Percentiles rank a stretch among this genome's conserved stretches.
Conservation (phyloP, 768 basidiomycete species). For the Lactarius tabidus region DNA sequence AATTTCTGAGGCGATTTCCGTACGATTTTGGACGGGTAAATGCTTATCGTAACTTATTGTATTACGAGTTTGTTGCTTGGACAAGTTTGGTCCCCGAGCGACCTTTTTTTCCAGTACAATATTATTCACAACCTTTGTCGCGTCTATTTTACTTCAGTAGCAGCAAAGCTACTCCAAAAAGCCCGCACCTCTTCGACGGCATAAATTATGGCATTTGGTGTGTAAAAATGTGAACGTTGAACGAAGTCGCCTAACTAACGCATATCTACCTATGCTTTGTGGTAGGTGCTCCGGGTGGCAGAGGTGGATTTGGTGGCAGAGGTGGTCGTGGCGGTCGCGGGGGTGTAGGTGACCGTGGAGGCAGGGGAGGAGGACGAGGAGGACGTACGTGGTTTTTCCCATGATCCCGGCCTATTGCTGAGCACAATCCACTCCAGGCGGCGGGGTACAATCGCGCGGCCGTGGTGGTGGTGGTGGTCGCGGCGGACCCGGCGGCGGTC, state of each 20-base stretch:
- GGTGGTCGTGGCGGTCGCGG: conserved; percentile 30
- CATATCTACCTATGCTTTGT: conserved; percentile 3
- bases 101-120: background rate
- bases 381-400: conserved; percentile 24
- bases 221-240: background rate
- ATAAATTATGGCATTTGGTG: conserved; percentile 34
- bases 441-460: conserved; percentile 33
- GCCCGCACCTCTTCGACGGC: conserved; percentile 3
- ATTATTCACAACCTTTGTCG: conserved; percentile 1
- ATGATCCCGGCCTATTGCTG: background rate
- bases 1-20: background rate
- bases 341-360: conserved; percentile 37
- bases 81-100: conserved; percentile 4
- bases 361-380: conserved; percentile 32
- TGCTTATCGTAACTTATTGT: background rate
- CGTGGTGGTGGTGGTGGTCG: conserved; percentile 32
- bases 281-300: conserved; percentile 62
- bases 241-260: background rate
- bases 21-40: background rate
- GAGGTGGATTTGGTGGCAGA: conserved; percentile 48
- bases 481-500: conserved; percentile 52
- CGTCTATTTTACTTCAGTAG: background rate
- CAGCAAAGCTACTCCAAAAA: conserved; percentile 2
- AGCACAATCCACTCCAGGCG: conserved; percentile 13
- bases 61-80: background rate